These are phyloP conservation scores for Plasmodium fragile DNA, from an alignment of 169 alveolate genomes.

Conservation along the genomic window DNA sequence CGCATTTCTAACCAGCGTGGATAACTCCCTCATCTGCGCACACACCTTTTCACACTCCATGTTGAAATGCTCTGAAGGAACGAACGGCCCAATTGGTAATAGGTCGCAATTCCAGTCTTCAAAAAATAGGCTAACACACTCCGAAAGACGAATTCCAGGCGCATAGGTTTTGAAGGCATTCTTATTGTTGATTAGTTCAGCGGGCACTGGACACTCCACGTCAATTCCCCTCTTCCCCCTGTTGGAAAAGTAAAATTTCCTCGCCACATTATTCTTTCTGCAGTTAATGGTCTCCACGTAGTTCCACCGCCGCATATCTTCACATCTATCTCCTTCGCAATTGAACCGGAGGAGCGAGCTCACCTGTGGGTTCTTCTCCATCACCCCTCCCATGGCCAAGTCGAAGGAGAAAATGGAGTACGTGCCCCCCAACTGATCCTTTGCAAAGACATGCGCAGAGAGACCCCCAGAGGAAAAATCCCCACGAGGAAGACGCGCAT, in stretches of 20 bases:
- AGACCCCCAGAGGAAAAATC: slow-evolving; percentile 22
- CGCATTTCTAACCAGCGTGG: background rate
- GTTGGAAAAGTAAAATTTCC: slow-evolving; percentile 25
- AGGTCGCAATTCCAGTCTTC: slow-evolving; percentile 59
- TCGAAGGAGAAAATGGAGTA: slow-evolving; percentile 61
- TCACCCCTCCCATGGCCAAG: background rate
- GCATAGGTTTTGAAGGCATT: slow-evolving; percentile 53
- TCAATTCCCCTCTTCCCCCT: background rate
- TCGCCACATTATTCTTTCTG: slow-evolving; percentile 21
- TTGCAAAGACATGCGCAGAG: slow-evolving; percentile 43
- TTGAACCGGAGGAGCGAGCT: slow-evolving; percentile 32
- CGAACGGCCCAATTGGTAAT: slow-evolving; percentile 53
- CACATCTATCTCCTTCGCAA: slow-evolving; percentile 30
- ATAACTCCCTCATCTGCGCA: slow-evolving; percentile 5
- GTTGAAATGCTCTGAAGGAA: background rate
- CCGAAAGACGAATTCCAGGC: slow-evolving; percentile 52
- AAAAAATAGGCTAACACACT: slow-evolving; percentile 55
- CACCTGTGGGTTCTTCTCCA: no score
- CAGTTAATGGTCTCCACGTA: slow-evolving; percentile 32
- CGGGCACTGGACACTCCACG: slow-evolving; percentile 42
- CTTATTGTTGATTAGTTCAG: slow-evolving; percentile 47
- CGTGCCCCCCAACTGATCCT: slow-evolving; percentile 24
- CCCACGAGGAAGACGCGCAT: slow-evolving; percentile 11
- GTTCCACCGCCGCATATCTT: slow-evolving; percentile 47
- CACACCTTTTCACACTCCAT: background rate